phyloP scores from a whole-genome alignment of 2,329 filamentous ascomycete species.

The Alternaria dauci region DNA sequence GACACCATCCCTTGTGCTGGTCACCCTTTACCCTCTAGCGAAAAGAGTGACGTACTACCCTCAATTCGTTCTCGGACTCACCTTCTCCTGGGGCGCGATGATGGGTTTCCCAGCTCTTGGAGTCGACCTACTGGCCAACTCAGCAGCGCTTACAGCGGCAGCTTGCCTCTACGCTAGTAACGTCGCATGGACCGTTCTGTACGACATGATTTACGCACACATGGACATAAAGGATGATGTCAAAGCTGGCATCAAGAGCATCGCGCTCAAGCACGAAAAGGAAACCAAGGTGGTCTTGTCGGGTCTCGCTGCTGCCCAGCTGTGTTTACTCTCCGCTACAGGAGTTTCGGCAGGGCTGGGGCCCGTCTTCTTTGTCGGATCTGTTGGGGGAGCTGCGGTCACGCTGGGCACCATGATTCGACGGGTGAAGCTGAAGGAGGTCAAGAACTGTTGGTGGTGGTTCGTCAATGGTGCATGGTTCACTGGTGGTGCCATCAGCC shows the following conservation, averaged over 20 bases:
- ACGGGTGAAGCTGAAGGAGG: constrained; percentile 64
- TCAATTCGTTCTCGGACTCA: constrained; percentile 81
- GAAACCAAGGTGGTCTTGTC: constrained; percentile 79
- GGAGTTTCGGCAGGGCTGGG: constrained; percentile 69
- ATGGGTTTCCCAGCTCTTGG: constrained; percentile 88
- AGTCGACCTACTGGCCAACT: constrained; percentile 73
- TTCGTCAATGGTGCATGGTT: constrained; percentile 69
- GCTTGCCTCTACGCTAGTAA: constrained; percentile 78
- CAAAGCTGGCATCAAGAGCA: constrained; percentile 88
- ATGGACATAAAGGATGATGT: constrained; percentile 89
- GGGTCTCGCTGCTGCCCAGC: constrained; percentile 73
- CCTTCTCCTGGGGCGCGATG: constrained; percentile 88
- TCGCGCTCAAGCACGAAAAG: constrained; percentile 79
- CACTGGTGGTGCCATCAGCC: constrained; percentile 66
- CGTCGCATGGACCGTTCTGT: constrained; percentile 85
- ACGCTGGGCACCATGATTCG: constrained; percentile 67
- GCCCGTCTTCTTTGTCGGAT: constrained; percentile 66
- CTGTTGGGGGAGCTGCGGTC: constrained; percentile 64
- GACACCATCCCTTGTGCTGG: constrained; percentile 76
- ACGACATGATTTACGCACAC: constrained; percentile 93
- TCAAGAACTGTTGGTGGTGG: constrained; percentile 70
- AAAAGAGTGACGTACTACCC: constrained; percentile 90
- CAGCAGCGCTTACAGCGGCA: constrained; percentile 70
- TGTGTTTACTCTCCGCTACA: constrained; percentile 73
- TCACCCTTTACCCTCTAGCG: constrained; percentile 79